Conservation (phyloP, 2,329 filamentous ascomycete species). For the Endoconidiophora polonica region DNA sequence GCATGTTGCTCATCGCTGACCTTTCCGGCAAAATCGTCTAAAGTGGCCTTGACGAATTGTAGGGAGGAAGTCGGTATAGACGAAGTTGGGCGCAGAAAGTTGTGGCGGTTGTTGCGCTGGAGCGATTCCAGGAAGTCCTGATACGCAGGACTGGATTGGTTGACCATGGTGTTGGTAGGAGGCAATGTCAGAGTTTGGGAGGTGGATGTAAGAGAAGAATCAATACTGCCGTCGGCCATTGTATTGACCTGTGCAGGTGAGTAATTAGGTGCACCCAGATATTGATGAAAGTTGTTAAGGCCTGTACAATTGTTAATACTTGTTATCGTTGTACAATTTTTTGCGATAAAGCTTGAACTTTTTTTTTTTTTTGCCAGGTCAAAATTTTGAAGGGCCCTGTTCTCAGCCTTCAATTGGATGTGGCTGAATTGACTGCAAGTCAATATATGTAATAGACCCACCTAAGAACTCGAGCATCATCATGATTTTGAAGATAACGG, state of each 20-base stretch:
- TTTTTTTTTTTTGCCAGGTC: constrained; percentile 11
- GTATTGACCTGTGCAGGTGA: constrained; percentile 1
- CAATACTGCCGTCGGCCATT: constrained; percentile 14
- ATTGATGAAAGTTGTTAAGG: neutral
- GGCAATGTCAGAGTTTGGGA: constrained; percentile 45
- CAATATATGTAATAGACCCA: no score
- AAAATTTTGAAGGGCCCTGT: constrained; percentile 12
- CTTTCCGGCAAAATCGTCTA: constrained; percentile 61
- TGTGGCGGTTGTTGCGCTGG: constrained; percentile 43
- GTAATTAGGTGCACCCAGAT: neutral
- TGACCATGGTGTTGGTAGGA: constrained; percentile 23
- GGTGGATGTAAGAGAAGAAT: constrained; percentile 45
- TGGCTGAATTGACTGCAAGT: constrained; percentile 3
- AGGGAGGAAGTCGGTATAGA: constrained; percentile 53
- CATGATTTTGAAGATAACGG: neutral
- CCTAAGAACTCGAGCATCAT: no score
- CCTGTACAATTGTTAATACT: neutral
- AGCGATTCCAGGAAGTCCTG: constrained; percentile 40
- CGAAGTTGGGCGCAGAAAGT: constrained; percentile 58
- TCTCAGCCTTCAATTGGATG: neutral
- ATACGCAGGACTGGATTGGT: constrained; percentile 20
- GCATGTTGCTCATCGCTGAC: constrained; percentile 57
- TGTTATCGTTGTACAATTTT: neutral
- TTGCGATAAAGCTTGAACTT: constrained; percentile 9
- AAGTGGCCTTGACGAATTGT: constrained; percentile 58